phyloP scores from a whole-genome alignment of 2,329 filamentous ascomycete species.

The Iodosphaeria phyllophila region DNA sequence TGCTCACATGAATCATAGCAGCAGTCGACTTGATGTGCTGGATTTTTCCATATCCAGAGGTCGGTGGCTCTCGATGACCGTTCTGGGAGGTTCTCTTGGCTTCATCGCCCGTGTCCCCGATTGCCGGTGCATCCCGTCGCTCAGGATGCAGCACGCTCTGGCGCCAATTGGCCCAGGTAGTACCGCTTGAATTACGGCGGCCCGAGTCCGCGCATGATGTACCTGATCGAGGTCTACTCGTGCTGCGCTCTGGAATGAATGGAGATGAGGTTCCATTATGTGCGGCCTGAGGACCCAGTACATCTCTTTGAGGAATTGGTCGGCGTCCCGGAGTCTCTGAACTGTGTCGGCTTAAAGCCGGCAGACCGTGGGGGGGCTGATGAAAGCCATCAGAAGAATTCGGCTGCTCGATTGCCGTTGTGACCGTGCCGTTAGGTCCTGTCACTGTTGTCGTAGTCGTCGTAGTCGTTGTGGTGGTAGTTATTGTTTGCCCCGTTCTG shows the following conservation, averaged over 20 bases:
- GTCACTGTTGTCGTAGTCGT: constrained; percentile 6
- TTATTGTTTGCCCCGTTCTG: constrained; percentile 4
- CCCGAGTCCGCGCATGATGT: neutral
- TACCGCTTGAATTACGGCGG: neutral
- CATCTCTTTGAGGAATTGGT: constrained; percentile 2
- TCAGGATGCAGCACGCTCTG: no score
- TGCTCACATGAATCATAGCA: constrained; percentile 3
- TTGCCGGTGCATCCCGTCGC: no score
- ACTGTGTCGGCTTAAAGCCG: constrained; percentile 2
- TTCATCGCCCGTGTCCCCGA: no score
- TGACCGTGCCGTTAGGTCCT: constrained; percentile 2
- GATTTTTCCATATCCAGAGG: neutral
- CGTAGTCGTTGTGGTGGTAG: constrained; percentile 6
- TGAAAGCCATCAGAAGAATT: no score
- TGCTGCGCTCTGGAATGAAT: constrained; percentile 1
- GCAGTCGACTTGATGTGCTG: constrained; percentile 2
- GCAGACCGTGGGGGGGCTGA: no score
- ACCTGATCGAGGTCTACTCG: constrained; percentile 1
- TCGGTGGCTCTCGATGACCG: neutral
- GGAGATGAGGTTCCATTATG: no score
- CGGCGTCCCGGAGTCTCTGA: constrained; percentile 3
- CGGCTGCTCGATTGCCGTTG: constrained; percentile 2
- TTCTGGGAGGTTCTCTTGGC: neutral
- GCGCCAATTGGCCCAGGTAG: no score
- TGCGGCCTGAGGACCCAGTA: constrained; percentile 1